Evolutionary conservation across 1,284 basidiomycete species (phyloP), one percentile per base, ranked within the genome.

Genomic region (Schizopora paradoxa): DNA sequence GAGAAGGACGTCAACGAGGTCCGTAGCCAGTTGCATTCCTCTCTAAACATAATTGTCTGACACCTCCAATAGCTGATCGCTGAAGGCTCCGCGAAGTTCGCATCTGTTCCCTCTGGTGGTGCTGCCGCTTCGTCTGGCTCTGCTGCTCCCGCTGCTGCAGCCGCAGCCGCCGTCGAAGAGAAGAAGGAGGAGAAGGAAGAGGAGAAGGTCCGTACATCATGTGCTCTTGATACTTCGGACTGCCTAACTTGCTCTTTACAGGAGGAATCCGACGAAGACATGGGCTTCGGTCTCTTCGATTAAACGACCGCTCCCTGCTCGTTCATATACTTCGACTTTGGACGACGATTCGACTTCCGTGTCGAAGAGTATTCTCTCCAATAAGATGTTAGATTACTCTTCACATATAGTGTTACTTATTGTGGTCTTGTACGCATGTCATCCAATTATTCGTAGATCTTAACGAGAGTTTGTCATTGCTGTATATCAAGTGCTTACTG

Each of bases 251-350:
- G 6, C 29, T 43, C 57, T 35, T 42, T 58, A 49, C 63, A 89
- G 83, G 86, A 89, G 68, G 87, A 90, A 64, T 88, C 86, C 48
- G 86, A 90, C 71, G 87, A 90, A 52, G 87, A 90, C 65, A 89
- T 90, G 86, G 86, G 91, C 74, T 94, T 94, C 71, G 91, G 91
- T 75, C 79, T 94, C 54, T 94, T 94, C 77, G 91, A 94, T 74
- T 93, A 84, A 79, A 57, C 63, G 54, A 38, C 16, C 23, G 19
- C 22, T 18, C 4, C 11, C 14, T 14, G 10, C 29, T 22, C 16
- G 14, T 23, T 23, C 19, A 7, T 25, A 19, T 19, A 1, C 33
- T 29, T 1, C 36, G n/a, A n/a, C n/a, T n/a, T n/a, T n/a, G n/a
- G n/a, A n/a, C n/a, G n/a, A n/a, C n/a, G n/a, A n/a, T n/a, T n/a